phyloP scores from a whole-genome alignment of 2,329 filamentous ascomycete species.

The Ceratocystis cacaofunesta region DNA sequence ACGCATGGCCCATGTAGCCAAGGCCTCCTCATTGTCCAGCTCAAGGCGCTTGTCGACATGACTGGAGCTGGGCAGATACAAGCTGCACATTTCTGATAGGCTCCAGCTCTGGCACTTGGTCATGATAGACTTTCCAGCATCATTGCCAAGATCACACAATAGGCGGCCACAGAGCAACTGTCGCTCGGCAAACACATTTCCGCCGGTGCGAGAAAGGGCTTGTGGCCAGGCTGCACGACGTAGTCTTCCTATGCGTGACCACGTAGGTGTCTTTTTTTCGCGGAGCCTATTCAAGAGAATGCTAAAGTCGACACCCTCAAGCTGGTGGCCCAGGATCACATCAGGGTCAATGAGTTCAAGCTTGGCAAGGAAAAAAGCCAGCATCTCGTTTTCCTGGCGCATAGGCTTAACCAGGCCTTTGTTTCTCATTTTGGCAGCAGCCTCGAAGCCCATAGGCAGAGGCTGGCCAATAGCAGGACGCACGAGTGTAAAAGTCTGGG shows the following conservation, averaged over 20 bases:
- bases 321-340: conserved; percentile 80
- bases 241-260: conserved; percentile 83
- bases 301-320: conserved; percentile 96
- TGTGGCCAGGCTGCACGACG: conserved; percentile 75
- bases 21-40: conserved; percentile 71
- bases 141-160: conserved; percentile 87
- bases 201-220: conserved; percentile 69
- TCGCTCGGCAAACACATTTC: conserved; percentile 84
- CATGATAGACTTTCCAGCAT: conserved; percentile 95
- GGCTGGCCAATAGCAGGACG: conserved; percentile 53
- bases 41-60: conserved; percentile 47
- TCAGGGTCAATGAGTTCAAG: conserved; percentile 82
- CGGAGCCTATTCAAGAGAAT: conserved; percentile 74
- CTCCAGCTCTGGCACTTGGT: conserved; percentile 96
- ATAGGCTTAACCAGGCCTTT: conserved; percentile 65
- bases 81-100: conserved; percentile 88
- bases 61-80: conserved; percentile 64
- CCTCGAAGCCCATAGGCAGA: conserved; percentile 80
- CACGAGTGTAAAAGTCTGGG: conserved; percentile 81
- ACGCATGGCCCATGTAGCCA: conserved; percentile 70
- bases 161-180: conserved; percentile 79
- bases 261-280: conserved; percentile 82
- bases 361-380: conserved; percentile 79
- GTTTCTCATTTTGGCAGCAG: conserved; percentile 54
- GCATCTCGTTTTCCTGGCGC: conserved; percentile 69